phyloP scores from a whole-genome alignment of 192 early-diverging fungal species.

The Rhizophagus clarus region DNA sequence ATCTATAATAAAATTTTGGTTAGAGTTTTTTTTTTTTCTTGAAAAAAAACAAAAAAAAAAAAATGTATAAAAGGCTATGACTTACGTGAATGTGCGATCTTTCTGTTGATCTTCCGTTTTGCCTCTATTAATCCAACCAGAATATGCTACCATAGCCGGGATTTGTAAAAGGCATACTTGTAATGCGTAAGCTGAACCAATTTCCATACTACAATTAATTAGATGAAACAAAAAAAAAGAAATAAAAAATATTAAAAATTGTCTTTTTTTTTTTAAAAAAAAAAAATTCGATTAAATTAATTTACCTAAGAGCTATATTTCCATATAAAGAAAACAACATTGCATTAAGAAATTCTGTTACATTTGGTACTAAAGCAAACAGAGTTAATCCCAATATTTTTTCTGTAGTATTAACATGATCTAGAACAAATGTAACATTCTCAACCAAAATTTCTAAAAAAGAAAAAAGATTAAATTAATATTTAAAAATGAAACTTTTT shows the following conservation, averaged over 20 bases:
- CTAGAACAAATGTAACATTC: constrained; percentile 80
- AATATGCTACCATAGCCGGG: constrained; percentile 90
- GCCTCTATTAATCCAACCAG: constrained; percentile 42
- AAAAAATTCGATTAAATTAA: neutral
- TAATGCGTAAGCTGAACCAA: constrained; percentile 93
- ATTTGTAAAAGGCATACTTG: constrained; percentile 96
- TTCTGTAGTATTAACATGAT: constrained; percentile 66
- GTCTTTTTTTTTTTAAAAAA: neutral
- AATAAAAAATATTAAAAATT: neutral
- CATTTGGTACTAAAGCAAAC: constrained; percentile 91
- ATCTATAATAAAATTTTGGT: constrained; percentile 30
- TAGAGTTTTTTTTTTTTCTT: neutral
- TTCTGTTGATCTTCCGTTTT: neutral
- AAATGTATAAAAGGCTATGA: neutral
- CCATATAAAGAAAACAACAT: constrained; percentile 93
- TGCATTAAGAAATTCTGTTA: constrained; percentile 94
- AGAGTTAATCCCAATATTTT: constrained; percentile 93
- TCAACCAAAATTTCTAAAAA: constrained; percentile 80
- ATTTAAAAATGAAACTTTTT: neutral
- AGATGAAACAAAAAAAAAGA: neutral
- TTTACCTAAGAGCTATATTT: constrained; percentile 67
- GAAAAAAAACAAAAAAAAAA: neutral
- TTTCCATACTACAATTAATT: constrained; percentile 66
- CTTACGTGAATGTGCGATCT: constrained; percentile 17
- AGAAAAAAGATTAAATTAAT: no score